These are phyloP conservation scores for Fonsecaea nubica DNA, from an alignment of 2,329 filamentous ascomycete species.

Conservation along the genomic window DNA sequence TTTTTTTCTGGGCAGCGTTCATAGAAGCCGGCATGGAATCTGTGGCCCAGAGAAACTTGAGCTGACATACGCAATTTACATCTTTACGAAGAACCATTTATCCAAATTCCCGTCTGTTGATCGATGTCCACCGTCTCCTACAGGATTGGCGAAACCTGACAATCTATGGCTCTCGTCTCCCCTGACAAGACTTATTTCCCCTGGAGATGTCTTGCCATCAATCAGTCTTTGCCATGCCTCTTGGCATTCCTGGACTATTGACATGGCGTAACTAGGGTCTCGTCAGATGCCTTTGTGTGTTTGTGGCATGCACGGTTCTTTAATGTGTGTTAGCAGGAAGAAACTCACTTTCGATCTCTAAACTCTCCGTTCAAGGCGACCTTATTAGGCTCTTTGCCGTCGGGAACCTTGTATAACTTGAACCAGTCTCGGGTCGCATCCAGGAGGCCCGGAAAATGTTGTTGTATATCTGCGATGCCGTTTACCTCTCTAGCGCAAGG, in stretches of 20 bases:
- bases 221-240: slow-evolving; percentile 60
- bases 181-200: not conserved
- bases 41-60: not conserved
- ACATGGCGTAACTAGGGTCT: slow-evolving; percentile 70
- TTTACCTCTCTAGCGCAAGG: slow-evolving; percentile 94
- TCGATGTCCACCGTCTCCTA: not conserved
- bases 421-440: slow-evolving; percentile 99
- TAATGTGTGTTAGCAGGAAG: not conserved
- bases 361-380: slow-evolving; percentile 99
- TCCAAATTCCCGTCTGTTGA: not conserved
- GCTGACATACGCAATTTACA: not conserved
- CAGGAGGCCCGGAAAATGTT: slow-evolving; percentile 93
- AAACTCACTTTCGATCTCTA: slow-evolving; percentile 91
- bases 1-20: not conserved
- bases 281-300: not conserved
- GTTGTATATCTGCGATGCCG: slow-evolving; percentile 98
- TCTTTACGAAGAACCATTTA: not conserved
- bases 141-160: not conserved
- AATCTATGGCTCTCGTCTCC: not conserved
- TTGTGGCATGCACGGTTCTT: not conserved
- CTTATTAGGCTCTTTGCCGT: slow-evolving; percentile 99
- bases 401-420: slow-evolving; percentile 99
- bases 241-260: slow-evolving; percentile 91
- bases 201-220: not conserved
- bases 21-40: not conserved